phyloP scores from a whole-genome alignment of 345 rosid species.

The Ceriops decandra region DNA sequence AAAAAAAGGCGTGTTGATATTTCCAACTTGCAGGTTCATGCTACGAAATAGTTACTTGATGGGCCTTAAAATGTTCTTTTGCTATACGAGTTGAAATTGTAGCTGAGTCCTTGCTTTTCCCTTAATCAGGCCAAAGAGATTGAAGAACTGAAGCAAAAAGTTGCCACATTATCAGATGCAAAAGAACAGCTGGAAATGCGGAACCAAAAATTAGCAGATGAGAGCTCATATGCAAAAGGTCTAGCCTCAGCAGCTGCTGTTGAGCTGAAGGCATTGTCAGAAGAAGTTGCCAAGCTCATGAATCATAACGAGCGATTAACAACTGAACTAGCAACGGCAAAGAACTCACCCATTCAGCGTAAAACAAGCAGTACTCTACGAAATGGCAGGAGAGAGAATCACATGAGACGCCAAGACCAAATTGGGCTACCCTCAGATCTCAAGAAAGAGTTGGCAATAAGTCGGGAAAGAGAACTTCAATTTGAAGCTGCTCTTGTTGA shows the following conservation, averaged over 20 bases:
- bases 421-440: conserved; percentile 53
- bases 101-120: conserved; percentile 16
- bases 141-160: conserved; percentile 72
- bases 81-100: conserved; percentile 5
- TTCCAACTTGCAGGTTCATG: background rate
- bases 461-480: conserved; percentile 76
- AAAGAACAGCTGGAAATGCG: conserved; percentile 69
- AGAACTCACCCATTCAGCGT: conserved; percentile 57
- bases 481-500: conserved; percentile 79
- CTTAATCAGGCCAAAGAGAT: conserved; percentile 53
- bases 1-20: no score
- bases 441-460: conserved; percentile 71
- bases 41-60: background rate
- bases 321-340: conserved; percentile 60
- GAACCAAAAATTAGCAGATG: conserved; percentile 84
- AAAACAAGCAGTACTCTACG: conserved; percentile 44
- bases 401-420: conserved; percentile 62
- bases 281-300: conserved; percentile 96
- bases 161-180: conserved; percentile 47
- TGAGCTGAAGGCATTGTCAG: conserved; percentile 96
- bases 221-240: conserved; percentile 95
- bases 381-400: conserved; percentile 67
- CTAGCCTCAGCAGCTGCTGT: conserved; percentile 99
- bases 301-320: conserved; percentile 75
- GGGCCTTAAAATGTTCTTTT: background rate